Evolutionary conservation across 1,284 basidiomycete species (phyloP).

Genomic region (Malassezia psittaci): DNA sequence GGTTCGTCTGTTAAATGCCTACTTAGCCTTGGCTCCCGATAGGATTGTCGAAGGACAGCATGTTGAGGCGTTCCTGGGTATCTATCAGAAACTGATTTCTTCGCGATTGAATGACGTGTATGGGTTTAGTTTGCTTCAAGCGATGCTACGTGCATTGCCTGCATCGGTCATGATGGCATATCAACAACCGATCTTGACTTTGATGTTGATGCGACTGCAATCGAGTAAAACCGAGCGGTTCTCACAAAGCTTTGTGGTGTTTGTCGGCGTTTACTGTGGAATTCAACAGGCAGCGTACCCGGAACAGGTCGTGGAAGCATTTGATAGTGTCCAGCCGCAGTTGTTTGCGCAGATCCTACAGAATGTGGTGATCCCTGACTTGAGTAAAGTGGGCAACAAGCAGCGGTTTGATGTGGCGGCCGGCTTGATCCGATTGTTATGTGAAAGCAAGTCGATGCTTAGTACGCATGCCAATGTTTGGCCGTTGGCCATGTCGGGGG

Average conservation of each 20-base stretch:
- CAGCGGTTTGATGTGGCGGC: conserved; percentile 74
- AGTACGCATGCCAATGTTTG: conserved; percentile 52
- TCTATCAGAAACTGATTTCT: conserved; percentile 82
- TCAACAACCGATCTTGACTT: conserved; percentile 67
- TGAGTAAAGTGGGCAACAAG: conserved; percentile 66
- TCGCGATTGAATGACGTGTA: conserved; percentile 78
- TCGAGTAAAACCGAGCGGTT: conserved; percentile 81
- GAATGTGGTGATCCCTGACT: conserved; percentile 70
- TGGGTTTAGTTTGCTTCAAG: conserved; percentile 80
- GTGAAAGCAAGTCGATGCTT: conserved; percentile 60
- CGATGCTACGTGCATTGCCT: conserved; percentile 63
- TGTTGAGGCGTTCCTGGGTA: conserved; percentile 68
- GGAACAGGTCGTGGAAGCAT: conserved; percentile 63
- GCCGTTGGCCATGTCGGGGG: conserved; percentile 48
- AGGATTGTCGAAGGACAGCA: conserved; percentile 67
- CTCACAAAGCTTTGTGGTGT: conserved; percentile 70
- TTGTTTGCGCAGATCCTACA: conserved; percentile 73
- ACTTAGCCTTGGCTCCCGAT: conserved; percentile 62
- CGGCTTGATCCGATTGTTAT: conserved; percentile 71
- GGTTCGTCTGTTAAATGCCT: conserved; percentile 76
- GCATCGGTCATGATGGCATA: conserved; percentile 64
- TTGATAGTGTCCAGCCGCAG: conserved; percentile 75
- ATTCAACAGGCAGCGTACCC: conserved; percentile 64
- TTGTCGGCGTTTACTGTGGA: conserved; percentile 66
- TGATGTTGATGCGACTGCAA: conserved; percentile 74